A percentile compares a stretch with the other conserved stretches of the same genome.
Conservation (phyloP, 139 green algal genomes). For the Axilococcus clingmanii region DNA sequence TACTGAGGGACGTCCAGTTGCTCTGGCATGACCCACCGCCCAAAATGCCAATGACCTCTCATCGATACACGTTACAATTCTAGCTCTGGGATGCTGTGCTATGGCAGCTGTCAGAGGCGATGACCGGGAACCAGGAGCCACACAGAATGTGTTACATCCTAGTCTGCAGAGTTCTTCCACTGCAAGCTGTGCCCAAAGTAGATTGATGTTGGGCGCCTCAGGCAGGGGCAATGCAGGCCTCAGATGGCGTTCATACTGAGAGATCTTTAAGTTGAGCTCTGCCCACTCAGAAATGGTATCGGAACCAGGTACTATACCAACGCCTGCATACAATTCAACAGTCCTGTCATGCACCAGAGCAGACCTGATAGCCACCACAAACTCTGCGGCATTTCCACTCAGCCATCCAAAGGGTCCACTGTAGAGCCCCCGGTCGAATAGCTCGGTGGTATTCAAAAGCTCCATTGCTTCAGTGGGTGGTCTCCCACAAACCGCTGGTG, state of each 20-base stretch:
- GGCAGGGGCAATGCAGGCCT: slow-evolving; percentile 23
- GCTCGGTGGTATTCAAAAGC: slow-evolving; percentile 51
- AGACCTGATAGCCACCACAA: slow-evolving; percentile 95
- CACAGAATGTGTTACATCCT: slow-evolving; percentile 77
- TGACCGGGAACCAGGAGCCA: slow-evolving; percentile 88
- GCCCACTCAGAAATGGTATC: slow-evolving; percentile 74
- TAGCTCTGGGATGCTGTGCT: slow-evolving; percentile 65
- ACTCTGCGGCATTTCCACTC: slow-evolving; percentile 68
- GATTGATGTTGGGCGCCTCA: slow-evolving; percentile 56
- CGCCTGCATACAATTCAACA: slow-evolving; percentile 82
- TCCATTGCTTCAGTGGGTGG: slow-evolving; percentile 30
- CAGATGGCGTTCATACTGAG: slow-evolving; percentile 56
- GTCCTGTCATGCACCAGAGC: slow-evolving; percentile 50
- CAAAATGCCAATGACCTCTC: slow-evolving; percentile 96
- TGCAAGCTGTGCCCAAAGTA: slow-evolving; percentile 55
- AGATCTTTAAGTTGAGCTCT: slow-evolving; percentile 87
- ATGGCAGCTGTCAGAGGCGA: slow-evolving; percentile 81
- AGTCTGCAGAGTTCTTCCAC: slow-evolving; percentile 84
- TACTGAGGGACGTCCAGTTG: slow-evolving; percentile 31
- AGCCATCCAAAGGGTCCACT: slow-evolving; percentile 93
- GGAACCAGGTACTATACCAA: slow-evolving; percentile 87
- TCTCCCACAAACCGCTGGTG: slow-evolving; percentile 82
- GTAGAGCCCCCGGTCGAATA: slow-evolving; percentile 95
- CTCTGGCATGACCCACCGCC: slow-evolving; percentile 71
- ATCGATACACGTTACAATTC: slow-evolving; percentile 80